Base-by-base conservation (phyloP, 257 asterid species). In the Cordia subcordata region DNA sequence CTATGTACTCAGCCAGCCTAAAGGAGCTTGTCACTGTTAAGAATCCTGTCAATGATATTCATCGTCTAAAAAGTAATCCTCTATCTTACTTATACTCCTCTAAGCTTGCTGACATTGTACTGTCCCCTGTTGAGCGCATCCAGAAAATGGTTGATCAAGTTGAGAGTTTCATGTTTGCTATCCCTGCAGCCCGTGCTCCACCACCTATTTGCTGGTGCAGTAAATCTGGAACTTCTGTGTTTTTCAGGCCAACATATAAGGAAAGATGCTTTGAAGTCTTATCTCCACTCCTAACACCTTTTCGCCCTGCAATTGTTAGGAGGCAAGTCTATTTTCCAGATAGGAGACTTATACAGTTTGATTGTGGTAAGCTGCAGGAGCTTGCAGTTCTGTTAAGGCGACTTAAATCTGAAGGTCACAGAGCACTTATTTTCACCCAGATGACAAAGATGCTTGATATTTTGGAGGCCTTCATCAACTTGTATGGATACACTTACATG, bases 381-480 rank as follows among this genome's bases (percentile, higher is more conserved):
- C 97, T 89, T 74, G 86, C 99, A 32, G 73, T 79, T 64, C 75
- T 93, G 64, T 96, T 93, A 62, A 79, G 99, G 75, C 82, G 92
- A 35, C 82, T 89, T 65, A 93, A 86, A 67, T 80, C 94, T 32
- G 97, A 75, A 79, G 99, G 99, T 66, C 99, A 89, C 62, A 79
- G 99, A 63, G 99, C 99, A 23, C 80, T 93, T 57, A 93, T 93
- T 62, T 93, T 93, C 76, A 93, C 99, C 72, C 99, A 93, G 65
- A 93, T 93, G 99, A 93, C 99, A 61, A 93, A 93, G 84, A 93
- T 93, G 99, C 99, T 93, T 59, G 99, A 93, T 80, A 65, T 93
- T 75, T 78, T 93, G 84, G 99, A 93, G 80, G 90, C 97, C 56
- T 93, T 93, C 75, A 93, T 93, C 50, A 93, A 79, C 72, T 72